Conservation (phyloP, 768 basidiomycete genomes). For the Suillus subaureus region DNA sequence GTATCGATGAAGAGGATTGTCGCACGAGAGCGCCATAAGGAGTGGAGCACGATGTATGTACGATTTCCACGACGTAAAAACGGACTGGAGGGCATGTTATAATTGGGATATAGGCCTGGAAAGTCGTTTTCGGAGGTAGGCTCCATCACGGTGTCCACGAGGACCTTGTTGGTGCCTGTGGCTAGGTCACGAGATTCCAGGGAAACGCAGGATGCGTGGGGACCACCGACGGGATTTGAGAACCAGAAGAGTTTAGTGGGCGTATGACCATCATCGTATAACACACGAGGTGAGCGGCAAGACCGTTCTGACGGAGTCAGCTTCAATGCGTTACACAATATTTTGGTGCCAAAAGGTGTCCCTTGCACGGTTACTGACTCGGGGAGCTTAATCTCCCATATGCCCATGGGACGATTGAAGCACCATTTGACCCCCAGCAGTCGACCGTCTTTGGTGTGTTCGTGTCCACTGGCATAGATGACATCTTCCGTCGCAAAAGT, state of each 20-base stretch:
- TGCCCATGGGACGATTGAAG: constrained; percentile 57
- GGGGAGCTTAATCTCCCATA: constrained; percentile 51
- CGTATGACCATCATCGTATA: constrained; percentile 26
- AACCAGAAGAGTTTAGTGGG: constrained; percentile 50
- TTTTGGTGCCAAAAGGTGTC: constrained; percentile 9
- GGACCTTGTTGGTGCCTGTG: constrained; percentile 17
- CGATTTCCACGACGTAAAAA: constrained; percentile 33
- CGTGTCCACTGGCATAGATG: constrained; percentile 65
- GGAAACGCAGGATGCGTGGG: constrained; percentile 58
- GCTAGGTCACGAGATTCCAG: constrained; percentile 48
- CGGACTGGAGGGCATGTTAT: constrained; percentile 45
- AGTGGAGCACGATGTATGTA: constrained; percentile 44
- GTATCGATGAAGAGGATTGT: constrained; percentile 52
- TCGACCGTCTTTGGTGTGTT: constrained; percentile 56
- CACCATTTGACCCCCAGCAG: constrained; percentile 62
- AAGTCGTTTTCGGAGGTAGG: constrained; percentile 39
- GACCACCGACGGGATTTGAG: constrained; percentile 54
- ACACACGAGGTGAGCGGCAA: constrained; percentile 61
- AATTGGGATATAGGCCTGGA: constrained; percentile 64
- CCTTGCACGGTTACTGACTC: constrained; percentile 12
- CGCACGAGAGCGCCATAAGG: constrained; percentile 55
- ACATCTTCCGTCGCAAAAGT: constrained; percentile 46
- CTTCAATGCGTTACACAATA: constrained; percentile 33
- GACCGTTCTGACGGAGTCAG: constrained; percentile 48
- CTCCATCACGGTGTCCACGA: constrained; percentile 48